Evolutionary conservation across 345 rosid species (phyloP).

Genomic region (Salix koriyanagi): DNA sequence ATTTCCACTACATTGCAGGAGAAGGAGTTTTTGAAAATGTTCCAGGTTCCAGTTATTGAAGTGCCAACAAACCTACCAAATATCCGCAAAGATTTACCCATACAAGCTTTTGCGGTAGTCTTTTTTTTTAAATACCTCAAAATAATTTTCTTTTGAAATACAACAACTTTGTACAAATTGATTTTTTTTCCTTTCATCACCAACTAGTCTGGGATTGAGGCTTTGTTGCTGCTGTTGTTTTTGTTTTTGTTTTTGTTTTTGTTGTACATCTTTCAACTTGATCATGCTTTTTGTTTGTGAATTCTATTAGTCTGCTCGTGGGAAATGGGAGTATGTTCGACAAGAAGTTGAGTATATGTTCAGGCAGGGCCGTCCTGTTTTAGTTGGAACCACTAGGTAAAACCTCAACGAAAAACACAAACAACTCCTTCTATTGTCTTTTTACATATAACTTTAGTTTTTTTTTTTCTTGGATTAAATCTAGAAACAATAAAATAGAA

Average conservation of each 20-base stretch:
- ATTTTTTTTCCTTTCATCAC: neutral
- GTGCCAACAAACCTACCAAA: conserved; percentile 91
- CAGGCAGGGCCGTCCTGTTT: conserved; percentile 89
- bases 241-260: no score
- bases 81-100: conserved; percentile 84
- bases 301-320: conserved; percentile 67
- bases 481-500: no score
- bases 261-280: neutral
- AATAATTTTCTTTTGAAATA: neutral
- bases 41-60: conserved; percentile 84
- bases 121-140: neutral
- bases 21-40: conserved; percentile 32
- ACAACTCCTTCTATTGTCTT: neutral
- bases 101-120: conserved; percentile 87
- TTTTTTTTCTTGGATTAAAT: no score
- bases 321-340: conserved; percentile 87
- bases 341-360: conserved; percentile 91
- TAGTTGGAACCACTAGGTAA: conserved; percentile 96
- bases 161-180: neutral
- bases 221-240: neutral
- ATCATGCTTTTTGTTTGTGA: conserved; percentile 11
- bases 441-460: neutral
- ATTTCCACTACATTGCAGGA: conserved; percentile 47
- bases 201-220: no score
- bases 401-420: conserved; percentile 10